Conservation (phyloP, 2,329 filamentous ascomycete genomes). For the Neonectria coccinea region DNA sequence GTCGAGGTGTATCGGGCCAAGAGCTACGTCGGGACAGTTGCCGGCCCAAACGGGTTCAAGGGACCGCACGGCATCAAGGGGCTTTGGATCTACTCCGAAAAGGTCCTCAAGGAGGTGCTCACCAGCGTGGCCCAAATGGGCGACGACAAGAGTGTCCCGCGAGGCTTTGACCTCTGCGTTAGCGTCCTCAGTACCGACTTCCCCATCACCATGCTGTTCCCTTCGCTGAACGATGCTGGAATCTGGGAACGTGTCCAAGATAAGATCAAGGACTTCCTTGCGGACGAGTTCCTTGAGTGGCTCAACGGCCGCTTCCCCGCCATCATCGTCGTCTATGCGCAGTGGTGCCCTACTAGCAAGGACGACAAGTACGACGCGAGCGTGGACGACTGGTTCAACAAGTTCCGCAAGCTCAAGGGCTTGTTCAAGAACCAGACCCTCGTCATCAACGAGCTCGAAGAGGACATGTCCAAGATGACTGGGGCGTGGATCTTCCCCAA, state of each 20-base stretch:
- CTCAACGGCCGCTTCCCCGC: slow-evolving; percentile 54
- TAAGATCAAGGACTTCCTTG: slow-evolving; percentile 51
- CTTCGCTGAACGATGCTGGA: slow-evolving; percentile 48
- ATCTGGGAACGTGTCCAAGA: slow-evolving; percentile 43
- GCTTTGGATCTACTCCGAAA: slow-evolving; percentile 54
- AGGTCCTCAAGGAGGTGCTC: slow-evolving; percentile 54
- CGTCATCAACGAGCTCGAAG: slow-evolving; percentile 48
- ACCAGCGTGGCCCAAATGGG: slow-evolving; percentile 57
- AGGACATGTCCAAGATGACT: slow-evolving; percentile 60
- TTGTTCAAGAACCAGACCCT: slow-evolving; percentile 40
- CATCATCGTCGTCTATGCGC: slow-evolving; percentile 59
- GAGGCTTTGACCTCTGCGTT: slow-evolving; percentile 61
- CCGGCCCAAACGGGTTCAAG: slow-evolving; percentile 31
- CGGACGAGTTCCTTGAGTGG: slow-evolving; percentile 52
- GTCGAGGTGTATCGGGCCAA: slow-evolving; percentile 53
- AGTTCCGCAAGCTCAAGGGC: slow-evolving; percentile 52
- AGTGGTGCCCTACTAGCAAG: slow-evolving; percentile 58
- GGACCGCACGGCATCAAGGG: slow-evolving; percentile 51
- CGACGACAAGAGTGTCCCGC: slow-evolving; percentile 56
- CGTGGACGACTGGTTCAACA: slow-evolving; percentile 54
- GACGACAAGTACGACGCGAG: slow-evolving; percentile 51
- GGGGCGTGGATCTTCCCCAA: slow-evolving; percentile 60
- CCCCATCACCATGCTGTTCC: slow-evolving; percentile 51
- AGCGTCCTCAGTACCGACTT: slow-evolving; percentile 59
- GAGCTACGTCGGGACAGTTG: slow-evolving; percentile 51